A percentile compares a stretch with the other conserved stretches of the same genome.
Conservation (phyloP, 2,329 filamentous ascomycete species). For the Diaporthe batatas region DNA sequence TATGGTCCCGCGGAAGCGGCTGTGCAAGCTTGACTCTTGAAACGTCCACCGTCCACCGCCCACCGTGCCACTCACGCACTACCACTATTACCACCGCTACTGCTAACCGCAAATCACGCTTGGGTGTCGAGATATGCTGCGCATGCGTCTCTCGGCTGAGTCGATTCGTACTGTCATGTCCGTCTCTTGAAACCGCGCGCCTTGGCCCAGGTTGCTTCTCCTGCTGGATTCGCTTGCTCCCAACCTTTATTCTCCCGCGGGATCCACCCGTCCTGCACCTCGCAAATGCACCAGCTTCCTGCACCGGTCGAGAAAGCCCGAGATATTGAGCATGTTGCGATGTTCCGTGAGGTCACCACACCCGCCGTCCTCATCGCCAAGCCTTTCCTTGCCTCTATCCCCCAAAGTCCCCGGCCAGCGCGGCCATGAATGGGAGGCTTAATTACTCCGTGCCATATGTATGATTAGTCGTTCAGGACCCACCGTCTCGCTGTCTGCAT, state of each 20-base stretch:
- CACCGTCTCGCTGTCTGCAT: not conserved
- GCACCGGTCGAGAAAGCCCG: conserved; percentile 16
- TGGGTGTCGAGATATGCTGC: conserved; percentile 14
- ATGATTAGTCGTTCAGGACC: conserved; percentile 10
- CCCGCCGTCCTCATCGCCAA: conserved; percentile 20
- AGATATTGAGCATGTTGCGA: conserved; percentile 32
- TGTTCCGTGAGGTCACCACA: conserved; percentile 22
- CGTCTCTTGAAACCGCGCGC: conserved; percentile 13
- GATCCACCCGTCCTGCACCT: conserved; percentile 30
- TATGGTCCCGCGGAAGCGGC: conserved; percentile 17
- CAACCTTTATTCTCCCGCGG: conserved; percentile 1
- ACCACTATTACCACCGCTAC: not conserved
- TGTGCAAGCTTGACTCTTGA: conserved; percentile 34
- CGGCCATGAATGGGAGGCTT: conserved; percentile 18
- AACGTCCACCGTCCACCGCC: conserved; percentile 22
- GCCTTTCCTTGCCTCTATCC: conserved; percentile 5
- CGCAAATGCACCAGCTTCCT: conserved; percentile 23
- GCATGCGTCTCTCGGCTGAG: conserved; percentile 23
- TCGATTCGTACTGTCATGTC: conserved; percentile 9
- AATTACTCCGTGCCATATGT: conserved; percentile 16
- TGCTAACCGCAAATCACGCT: conserved; percentile 3
- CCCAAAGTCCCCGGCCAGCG: conserved; percentile 7
- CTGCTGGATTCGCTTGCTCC: conserved; percentile 1
- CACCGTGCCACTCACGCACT: conserved; percentile 12
- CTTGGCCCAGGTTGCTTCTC: conserved; percentile 16